phyloP scores from a whole-genome alignment of 495 filamentous ascomycete species.

The Penicillium robsamsonii region DNA sequence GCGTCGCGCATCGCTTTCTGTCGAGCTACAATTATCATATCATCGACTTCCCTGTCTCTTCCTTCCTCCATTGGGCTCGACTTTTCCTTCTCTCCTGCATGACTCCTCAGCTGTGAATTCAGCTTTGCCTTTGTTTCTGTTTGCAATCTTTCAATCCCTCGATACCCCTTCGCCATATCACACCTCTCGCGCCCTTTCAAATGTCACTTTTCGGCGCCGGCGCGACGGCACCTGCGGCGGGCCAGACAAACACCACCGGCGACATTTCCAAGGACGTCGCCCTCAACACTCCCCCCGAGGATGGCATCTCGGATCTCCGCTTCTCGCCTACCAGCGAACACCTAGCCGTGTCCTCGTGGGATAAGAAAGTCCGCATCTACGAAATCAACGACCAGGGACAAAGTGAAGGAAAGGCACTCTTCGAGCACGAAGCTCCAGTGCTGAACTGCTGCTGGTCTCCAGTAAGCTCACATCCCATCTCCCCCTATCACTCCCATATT shows the following conservation, averaged over 20 bases:
- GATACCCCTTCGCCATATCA: background rate
- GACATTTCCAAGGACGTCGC: constrained; percentile 88
- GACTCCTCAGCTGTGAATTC: background rate
- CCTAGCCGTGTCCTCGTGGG: constrained; percentile 86
- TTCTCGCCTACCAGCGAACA: constrained; percentile 79
- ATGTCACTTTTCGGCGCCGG: constrained; percentile 63
- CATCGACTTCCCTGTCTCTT: constrained; percentile 4
- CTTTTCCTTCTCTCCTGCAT: constrained; percentile 5
- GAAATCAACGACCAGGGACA: constrained; percentile 70
- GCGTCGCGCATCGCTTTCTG: constrained; percentile 13
- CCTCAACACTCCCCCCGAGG: constrained; percentile 71
- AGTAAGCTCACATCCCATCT: constrained; percentile 50
- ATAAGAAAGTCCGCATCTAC: constrained; percentile 91
- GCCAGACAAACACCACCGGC: constrained; percentile 70
- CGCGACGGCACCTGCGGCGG: constrained; percentile 42
- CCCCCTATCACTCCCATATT: background rate
- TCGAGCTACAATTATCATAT: constrained; percentile 11
- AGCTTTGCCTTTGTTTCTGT: background rate
- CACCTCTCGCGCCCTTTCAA: constrained; percentile 22
- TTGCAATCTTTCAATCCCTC: background rate
- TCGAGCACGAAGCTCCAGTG: constrained; percentile 74
- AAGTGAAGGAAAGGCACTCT: constrained; percentile 73
- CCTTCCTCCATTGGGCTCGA: constrained; percentile 5
- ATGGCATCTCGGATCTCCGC: constrained; percentile 78
- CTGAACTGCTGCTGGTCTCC: constrained; percentile 79